These are phyloP conservation scores for Hanseniaspora lindneri DNA, from an alignment of 805 yeast species.

Conservation along the genomic window DNA sequence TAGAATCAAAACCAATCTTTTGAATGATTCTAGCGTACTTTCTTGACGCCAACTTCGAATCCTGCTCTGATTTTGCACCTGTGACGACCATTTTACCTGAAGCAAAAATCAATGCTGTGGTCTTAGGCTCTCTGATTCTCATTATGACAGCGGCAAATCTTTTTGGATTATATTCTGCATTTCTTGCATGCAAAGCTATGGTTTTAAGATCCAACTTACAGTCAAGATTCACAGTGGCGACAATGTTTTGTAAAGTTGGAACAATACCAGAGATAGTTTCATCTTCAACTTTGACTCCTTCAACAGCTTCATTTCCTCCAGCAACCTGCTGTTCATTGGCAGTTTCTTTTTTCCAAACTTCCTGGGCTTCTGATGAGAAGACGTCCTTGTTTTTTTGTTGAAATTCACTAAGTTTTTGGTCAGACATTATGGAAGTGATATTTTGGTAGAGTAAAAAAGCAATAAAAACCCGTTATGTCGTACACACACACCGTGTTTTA, in stretches of 20 bases:
- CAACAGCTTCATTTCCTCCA: constrained; percentile 16
- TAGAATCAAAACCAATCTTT: constrained; percentile 93
- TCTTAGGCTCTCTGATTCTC: constrained; percentile 98
- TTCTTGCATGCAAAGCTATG: constrained; percentile 95
- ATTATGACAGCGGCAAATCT: constrained; percentile 98
- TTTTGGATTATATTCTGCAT: constrained; percentile 96
- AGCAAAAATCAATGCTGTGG: constrained; percentile 94
- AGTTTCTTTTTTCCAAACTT: constrained; percentile 28
- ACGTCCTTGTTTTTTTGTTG: constrained; percentile 29
- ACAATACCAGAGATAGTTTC: constrained; percentile 88
- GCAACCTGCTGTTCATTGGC: constrained; percentile 8
- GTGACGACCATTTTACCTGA: constrained; percentile 99
- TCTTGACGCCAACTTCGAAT: constrained; percentile 93
- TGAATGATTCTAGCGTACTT: constrained; percentile 97
- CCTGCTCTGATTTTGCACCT: constrained; percentile 98
- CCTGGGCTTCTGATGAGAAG: constrained; percentile 30
- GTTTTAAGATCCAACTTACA: constrained; percentile 93
- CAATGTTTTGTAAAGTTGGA: constrained; percentile 87
- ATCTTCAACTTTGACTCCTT: constrained; percentile 35
- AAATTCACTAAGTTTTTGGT: constrained; percentile 28
- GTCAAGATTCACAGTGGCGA: constrained; percentile 93
- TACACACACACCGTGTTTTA: too few species aligned
- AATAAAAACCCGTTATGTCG: too few species aligned
- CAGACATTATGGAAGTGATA: too few species aligned
- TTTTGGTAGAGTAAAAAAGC: too few species aligned